Base-by-base conservation (phyloP, 2,329 filamentous ascomycete species). In the Penicillium sp. region DNA sequence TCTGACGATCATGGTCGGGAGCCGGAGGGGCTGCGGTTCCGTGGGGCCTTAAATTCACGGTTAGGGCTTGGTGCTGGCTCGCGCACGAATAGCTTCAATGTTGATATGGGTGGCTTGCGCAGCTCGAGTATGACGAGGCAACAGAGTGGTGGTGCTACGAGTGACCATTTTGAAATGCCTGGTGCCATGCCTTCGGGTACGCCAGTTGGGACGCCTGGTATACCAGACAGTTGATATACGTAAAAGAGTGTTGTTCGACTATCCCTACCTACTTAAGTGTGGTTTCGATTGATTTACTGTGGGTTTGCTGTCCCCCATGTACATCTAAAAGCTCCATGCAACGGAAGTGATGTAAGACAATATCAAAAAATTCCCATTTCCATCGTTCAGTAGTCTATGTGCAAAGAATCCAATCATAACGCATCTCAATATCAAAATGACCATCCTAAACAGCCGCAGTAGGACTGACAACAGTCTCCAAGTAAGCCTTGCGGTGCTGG, bases 401-500 rank as follows among this genome's bases (percentile, higher is more conserved):
- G 46, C 48, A 55, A 50, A 52, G 11, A 49, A 54, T 52, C 7
- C 48, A 56, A 42, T 58, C 55, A 49, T 57, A 45, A 56, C 29
- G 35, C 54, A 51, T 56, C 42, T 48, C 53, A 50, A 45, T n/a
- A 11, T 50, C 39, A 45, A 37, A 26, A 16, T 31, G 31, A 31
- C 4, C 16, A 34, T 45, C 56, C 63, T 66, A 66, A 11, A 65
- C 66, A 53, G 69, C 53, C 46, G 69, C 61, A 55, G 70, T 45
- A 46, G 64, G 44, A 37, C 59, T 61, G 34, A 60, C 56, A 44
- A 69, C 58, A 24, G 62, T 65, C 57, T 78, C 72, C 34, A 96
- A 78, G 69, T 99, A 99, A 47, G 85, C 84, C 81, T 90, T 85
- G 56, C 94, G 85, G 72, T 87, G 89, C 50, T 82, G 77, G 76